phyloP scores from a whole-genome alignment of 2,329 filamentous ascomycete species.

The Fusarium haematococcum region DNA sequence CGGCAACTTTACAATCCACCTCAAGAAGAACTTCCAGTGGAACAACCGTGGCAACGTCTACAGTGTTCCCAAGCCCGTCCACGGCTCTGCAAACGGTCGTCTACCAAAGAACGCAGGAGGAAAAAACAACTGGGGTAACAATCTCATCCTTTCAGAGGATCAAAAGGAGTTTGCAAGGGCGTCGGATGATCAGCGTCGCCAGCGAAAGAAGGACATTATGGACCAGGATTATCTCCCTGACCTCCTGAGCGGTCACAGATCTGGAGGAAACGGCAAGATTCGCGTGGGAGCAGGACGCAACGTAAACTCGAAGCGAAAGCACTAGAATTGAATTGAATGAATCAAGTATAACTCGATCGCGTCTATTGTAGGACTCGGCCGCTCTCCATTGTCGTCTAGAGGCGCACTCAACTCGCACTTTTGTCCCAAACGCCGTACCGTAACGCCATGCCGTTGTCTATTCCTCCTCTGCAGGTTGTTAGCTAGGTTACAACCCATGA shows the following conservation, averaged over 20 bases:
- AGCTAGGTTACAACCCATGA: background rate
- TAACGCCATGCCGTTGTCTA: slow-evolving; percentile 34
- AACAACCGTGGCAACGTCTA: slow-evolving; percentile 93
- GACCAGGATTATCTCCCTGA: slow-evolving; percentile 92
- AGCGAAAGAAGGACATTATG: slow-evolving; percentile 86
- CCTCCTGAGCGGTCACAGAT: slow-evolving; percentile 84
- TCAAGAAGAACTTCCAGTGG: slow-evolving; percentile 96
- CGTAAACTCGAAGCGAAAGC: slow-evolving; percentile 82
- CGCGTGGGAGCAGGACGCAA: slow-evolving; percentile 87
- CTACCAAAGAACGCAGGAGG: slow-evolving; percentile 76
- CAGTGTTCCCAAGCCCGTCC: slow-evolving; percentile 90
- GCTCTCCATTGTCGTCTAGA: background rate
- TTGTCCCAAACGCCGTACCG: slow-evolving; percentile 34
- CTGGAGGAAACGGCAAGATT: slow-evolving; percentile 72
- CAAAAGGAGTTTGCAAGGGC: slow-evolving; percentile 90
- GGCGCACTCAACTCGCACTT: slow-evolving; percentile 9
- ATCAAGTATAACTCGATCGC: slow-evolving; percentile 8
- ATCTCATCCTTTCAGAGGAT: slow-evolving; percentile 89
- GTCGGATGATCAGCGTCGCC: slow-evolving; percentile 71
- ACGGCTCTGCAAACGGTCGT: slow-evolving; percentile 84
- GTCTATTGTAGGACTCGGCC: background rate
- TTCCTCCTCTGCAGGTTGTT: slow-evolving; percentile 39
- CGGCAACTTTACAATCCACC: slow-evolving; percentile 85
- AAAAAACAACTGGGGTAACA: slow-evolving; percentile 86
- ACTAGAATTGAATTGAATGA: slow-evolving; percentile 47